Base-by-base conservation (phyloP, 2,329 filamentous ascomycete species). In the Bisporella sp. region DNA sequence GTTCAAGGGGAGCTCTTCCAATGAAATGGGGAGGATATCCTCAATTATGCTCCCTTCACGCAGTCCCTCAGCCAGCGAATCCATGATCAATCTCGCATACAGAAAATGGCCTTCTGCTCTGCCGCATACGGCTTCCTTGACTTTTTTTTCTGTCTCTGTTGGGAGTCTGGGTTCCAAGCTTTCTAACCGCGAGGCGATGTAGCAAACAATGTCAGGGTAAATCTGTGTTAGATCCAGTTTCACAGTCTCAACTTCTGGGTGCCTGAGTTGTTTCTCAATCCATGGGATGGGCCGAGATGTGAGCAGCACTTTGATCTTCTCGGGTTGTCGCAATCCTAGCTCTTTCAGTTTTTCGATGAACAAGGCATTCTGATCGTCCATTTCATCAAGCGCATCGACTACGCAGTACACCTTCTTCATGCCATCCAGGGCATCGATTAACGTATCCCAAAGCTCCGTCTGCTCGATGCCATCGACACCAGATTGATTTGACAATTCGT, bases 321-420 rank as follows among this genome's bases (percentile, higher is more conserved):
- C 47, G 1, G 70, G 64, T 3, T 52, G 56, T 57, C 59, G 62
- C 5, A 60, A 52, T 0, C 66, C 68, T 0, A 75, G 58, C 0
- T 53, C 47, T 1, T 59, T 61, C 0, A 76, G 57, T 2, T 56
- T 45, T 4, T 62, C 44, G 2, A 73, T 51, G 31, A 74, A 71
- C 0, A 52, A 37, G 3, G 67, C 64, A 12, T 70, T 58, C 0
- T 60, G 66, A 11, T 56, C 33, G 40, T 73, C 68, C 67, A 76
- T 74, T 57, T 76, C 73, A 51, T 76, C 74, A 2, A 76, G 69
- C 46, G 69, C 74, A 66, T 75, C 73, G 54, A 74, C 72, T 47
- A 76, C 72, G 4, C 75, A 71, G 49, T 68, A 75, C 0, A 65
- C 68, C 41, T 48, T 29, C 3, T 50, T 50, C 4, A 62, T 44